Evolutionary conservation across 192 early-diverging fungal species (phyloP).

Genomic region (Pilaira anomala): DNA sequence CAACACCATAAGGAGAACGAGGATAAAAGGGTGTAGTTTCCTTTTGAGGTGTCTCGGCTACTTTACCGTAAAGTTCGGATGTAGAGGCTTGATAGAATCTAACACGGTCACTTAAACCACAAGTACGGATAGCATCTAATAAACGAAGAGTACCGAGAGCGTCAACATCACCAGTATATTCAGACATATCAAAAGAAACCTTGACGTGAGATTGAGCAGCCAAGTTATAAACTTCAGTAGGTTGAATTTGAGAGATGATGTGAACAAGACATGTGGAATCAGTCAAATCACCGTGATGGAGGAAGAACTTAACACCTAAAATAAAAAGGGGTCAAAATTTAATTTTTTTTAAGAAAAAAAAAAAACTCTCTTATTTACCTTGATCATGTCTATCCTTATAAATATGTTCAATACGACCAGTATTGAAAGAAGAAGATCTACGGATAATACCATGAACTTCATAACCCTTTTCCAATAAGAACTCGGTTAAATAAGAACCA

Average conservation of each 20-base stretch:
- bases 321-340: neutral
- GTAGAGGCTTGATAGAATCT: conserved; percentile 69
- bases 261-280: conserved; percentile 75
- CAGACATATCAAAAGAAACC: conserved; percentile 69
- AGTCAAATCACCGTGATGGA: conserved; percentile 78
- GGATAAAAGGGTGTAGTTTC: conserved; percentile 85
- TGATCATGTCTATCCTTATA: conserved; percentile 67
- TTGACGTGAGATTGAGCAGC: conserved; percentile 77
- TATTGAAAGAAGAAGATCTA: conserved; percentile 83
- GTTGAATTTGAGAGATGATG: conserved; percentile 69
- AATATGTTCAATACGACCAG: conserved; percentile 74
- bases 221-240: conserved; percentile 75
- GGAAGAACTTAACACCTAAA: conserved; percentile 61
- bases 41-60: conserved; percentile 69
- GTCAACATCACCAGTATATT: conserved; percentile 79
- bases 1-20: conserved; percentile 77
- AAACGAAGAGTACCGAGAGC: conserved; percentile 74
- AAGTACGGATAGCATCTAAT: conserved; percentile 75
- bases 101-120: conserved; percentile 59
- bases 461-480: conserved; percentile 72
- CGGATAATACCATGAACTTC: conserved; percentile 79
- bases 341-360: neutral
- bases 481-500: conserved; percentile 74
- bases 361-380: conserved; percentile 44
- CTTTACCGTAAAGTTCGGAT: conserved; percentile 76